phyloP scores from a whole-genome alignment of 192 early-diverging fungal genomes.

The Diversispora eburnea region DNA sequence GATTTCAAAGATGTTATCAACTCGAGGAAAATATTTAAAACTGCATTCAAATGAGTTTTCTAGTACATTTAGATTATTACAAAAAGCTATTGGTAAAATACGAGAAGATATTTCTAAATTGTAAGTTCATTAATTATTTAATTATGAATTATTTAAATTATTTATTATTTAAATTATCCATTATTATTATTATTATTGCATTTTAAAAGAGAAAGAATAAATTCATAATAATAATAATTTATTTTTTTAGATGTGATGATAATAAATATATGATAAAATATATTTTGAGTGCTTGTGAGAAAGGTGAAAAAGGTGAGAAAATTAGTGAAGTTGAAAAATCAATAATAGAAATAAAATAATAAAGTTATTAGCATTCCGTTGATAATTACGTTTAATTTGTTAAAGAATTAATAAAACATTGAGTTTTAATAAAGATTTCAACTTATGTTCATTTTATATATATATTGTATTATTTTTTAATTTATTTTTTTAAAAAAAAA shows the following conservation, averaged over 20 bases:
- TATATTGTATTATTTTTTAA: too few species aligned
- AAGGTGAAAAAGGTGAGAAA: constrained; percentile 33
- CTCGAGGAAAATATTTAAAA: constrained; percentile 74
- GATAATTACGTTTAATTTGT: too few species aligned
- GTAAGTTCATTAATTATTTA: constrained; percentile 42
- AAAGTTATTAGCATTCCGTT: not conserved
- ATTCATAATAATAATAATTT: not conserved
- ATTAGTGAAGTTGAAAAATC: constrained; percentile 16
- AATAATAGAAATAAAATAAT: not conserved
- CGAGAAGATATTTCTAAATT: constrained; percentile 56
- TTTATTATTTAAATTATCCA: not conserved
- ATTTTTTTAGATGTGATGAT: constrained; percentile 63
- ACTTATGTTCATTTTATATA: too few species aligned
- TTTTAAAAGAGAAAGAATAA: too few species aligned
- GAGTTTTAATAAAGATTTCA: too few species aligned
- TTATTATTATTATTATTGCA: too few species aligned
- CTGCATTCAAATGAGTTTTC: constrained; percentile 60
- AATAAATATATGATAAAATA: constrained; percentile 75
- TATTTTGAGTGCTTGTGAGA: constrained; percentile 45
- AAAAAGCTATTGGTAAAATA: constrained; percentile 60
- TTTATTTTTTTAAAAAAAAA: too few species aligned
- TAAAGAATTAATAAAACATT: too few species aligned
- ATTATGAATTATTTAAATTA: constrained; percentile 7
- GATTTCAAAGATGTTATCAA: constrained; percentile 67
- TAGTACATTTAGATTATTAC: constrained; percentile 75